Evolutionary conservation across 805 yeast species (phyloP), one percentile per base, ranked within the genome.

Genomic region (Cyberlindnera mycetangii): DNA sequence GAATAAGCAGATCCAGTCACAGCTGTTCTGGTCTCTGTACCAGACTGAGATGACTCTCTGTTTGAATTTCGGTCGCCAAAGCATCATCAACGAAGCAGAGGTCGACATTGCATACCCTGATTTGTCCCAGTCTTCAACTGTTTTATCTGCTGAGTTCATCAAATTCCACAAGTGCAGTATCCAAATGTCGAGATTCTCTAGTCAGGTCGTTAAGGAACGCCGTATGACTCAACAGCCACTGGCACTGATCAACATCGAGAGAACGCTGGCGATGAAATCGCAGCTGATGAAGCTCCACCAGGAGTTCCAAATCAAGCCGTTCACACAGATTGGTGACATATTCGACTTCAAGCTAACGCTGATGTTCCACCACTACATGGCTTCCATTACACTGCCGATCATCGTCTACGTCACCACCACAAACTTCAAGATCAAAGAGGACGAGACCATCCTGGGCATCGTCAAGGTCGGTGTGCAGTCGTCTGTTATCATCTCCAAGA

Each of bases 1-100:
- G 15, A 40, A 50, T 15, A 32, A 39, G 4, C 18, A 28, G 3
- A 52, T 72, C 30, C 60, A 69, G n/a, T 55, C 56, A 7, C 65
- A 60, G 36, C 41, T 61, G 2, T 58, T 62, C 44, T 75, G 79
- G 78, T 61, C 77, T 0, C 43, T 75, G 24, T 66, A 70, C 32
- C 72, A 70, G 41, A 56, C 58, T 24, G 78, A 72, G 50, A 59
- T 69, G 30, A 58, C 68, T 0, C 45, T 72, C 18, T 68, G 75
- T 48, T 62, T 72, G 31, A 68, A 71, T 7, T 69, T 74, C 56
- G 79, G 78, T 14, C 58, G 78, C 32, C 70, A 74, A 5, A 63
- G 72, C 44, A 68, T 68, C n/a, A 61, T 73, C 38, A 67, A 65
- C 15, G 68, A 71, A 57, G 70, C 69, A 41, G 77, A 72, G 31